Evolutionary conservation across 441 rosid species (phyloP), one percentile per base, ranked within the genome.

Genomic region (Erysimum pusillum): DNA sequence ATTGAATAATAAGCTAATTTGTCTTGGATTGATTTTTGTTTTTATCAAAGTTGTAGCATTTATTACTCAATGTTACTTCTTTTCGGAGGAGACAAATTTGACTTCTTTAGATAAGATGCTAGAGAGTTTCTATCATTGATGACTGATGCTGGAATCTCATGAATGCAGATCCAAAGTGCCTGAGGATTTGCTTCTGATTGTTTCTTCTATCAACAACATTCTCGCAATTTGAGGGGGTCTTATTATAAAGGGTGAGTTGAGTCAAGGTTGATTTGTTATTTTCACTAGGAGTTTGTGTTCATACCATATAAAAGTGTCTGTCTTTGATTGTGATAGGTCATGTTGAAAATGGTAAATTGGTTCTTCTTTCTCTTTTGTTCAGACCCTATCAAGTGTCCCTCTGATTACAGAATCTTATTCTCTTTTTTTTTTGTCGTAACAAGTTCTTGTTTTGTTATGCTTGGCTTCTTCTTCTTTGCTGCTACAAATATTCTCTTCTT

Each of bases 251-350:
- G 32, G 58, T 53, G 70, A 54, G 75, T 41, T 53, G 70, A 54
- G 75, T 41, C 22, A 39, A 48, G 18, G 31, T 59, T 57, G 42
- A 25, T 39, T 59, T 60, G 63, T 67, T 28, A 15, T 52, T 61
- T 52, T 70, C 48, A 39, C 52, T 34, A 9, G 48, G 56, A 67
- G 67, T 68, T 75, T 63, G 76, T 66, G 51, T 31, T 31, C 4
- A 28, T 0, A 53, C 15, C 12, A 63, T 57, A 76, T 39, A 63
- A 69, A 74, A 67, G 69, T 62, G 71, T 22, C 63, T 32, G 53
- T 82, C 74, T 78, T 66, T 72, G 87, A 82, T 65, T 83, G 88
- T 66, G 90, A 85, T 85, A 52, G 54, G 65, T 79, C 81, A 53
- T 79, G 20, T 71, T 71, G 63, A 66, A 79, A 75, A 39, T 68